Evolutionary conservation across 2,329 filamentous ascomycete species (phyloP), one percentile per base, ranked within the genome.

Genomic region (Ophiostoma piceae): DNA sequence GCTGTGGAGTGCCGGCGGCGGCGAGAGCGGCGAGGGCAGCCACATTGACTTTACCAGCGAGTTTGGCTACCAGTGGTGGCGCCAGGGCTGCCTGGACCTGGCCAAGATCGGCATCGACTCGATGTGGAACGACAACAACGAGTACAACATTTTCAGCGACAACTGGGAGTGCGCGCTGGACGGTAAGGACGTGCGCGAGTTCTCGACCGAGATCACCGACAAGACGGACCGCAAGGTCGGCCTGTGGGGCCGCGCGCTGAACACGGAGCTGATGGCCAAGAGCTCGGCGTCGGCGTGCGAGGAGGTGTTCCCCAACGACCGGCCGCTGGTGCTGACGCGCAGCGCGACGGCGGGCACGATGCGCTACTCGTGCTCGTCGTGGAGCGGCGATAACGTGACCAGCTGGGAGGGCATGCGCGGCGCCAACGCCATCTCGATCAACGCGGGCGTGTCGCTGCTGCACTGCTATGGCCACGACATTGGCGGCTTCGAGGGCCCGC

Each of bases 61-160:
- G 29, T 83, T 84, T 0, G 89, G 87, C 0, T 92, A 87, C 75
- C 80, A 87, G 19, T 92, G 88, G 87, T 92, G 90, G 90, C 89
- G 86, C 71, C 81, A 90, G 0, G 89, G 90, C 1, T 85, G 90
- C 9, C 83, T 85, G 71, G 83, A 82, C 67, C 81, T 92, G 1
- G 86, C 86, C 69, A 79, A 84, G 35, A 79, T 86, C 9, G 89
- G 89, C 0, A 89, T 92, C 70, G 89, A 91, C 73, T 89, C 84
- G 66, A 91, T 92, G 79, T 92, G 90, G 90, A 92, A 92, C 73
- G 90, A 92, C 76, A 92, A 92, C 78, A 92, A 92, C 73, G 90
- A 92, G 77, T 92, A 91, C 76, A 88, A 86, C 0, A 82, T 90
- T 2, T 84, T 87, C 0, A 82, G 86, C 71, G 90, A 92, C 71